phyloP scores from a whole-genome alignment of 768 basidiomycete species.

The Myochromella boudieri region DNA sequence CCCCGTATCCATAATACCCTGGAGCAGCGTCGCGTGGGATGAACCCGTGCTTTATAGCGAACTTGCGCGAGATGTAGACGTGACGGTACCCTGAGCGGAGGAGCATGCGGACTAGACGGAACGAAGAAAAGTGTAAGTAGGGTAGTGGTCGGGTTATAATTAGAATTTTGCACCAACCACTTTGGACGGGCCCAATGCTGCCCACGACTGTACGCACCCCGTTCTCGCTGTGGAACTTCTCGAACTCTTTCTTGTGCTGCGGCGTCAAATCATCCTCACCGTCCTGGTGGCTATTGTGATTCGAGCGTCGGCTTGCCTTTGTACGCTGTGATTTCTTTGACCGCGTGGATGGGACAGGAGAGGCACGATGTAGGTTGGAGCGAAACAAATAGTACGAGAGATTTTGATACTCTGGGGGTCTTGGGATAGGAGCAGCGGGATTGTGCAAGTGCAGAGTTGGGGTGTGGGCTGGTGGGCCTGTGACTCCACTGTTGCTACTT shows the following conservation, averaged over 20 bases:
- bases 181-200: conserved; percentile 84
- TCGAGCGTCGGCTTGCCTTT: conserved; percentile 33
- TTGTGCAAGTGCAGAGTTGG: conserved; percentile 67
- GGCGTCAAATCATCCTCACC: conserved; percentile 47
- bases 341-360: conserved; percentile 36
- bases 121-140: neutral
- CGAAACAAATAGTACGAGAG: conserved; percentile 70
- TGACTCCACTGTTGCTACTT: conserved; percentile 23
- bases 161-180: conserved; percentile 50
- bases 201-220: conserved; percentile 93
- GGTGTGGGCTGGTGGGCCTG: conserved; percentile 24
- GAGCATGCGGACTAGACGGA: conserved; percentile 78
- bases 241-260: conserved; percentile 72
- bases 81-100: conserved; percentile 89
- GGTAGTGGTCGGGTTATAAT: conserved; percentile 3
- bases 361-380: conserved; percentile 29
- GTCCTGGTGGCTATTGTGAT: conserved; percentile 17
- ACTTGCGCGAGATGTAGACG: conserved; percentile 94
- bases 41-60: conserved; percentile 85
- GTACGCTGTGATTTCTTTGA: conserved; percentile 41
- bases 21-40: conserved; percentile 85
- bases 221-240: conserved; percentile 86
- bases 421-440: conserved; percentile 57
- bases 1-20: conserved; percentile 92
- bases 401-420: conserved; percentile 65